Evolutionary conservation across 495 filamentous ascomycete species (phyloP).

Genomic region (Hypoxylon lienhwacheense): DNA sequence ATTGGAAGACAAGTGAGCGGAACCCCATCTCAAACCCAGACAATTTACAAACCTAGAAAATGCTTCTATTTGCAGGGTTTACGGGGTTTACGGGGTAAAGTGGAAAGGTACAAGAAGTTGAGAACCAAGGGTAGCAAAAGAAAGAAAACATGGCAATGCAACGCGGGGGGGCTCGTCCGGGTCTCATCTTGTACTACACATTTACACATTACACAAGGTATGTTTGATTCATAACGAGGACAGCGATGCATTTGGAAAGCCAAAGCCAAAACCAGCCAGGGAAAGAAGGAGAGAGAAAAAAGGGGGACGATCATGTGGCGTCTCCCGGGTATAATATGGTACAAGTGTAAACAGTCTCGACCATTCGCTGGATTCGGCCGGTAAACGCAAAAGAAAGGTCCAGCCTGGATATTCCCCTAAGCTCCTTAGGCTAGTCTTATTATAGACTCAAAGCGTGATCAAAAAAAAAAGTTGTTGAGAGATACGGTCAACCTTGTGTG

Average conservation of each 20-base stretch:
- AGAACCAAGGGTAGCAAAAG: background rate
- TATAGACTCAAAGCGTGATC: constrained; percentile 17
- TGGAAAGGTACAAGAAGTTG: no score
- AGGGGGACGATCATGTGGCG: constrained; percentile 31
- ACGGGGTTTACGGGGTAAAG: no score
- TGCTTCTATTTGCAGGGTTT: constrained; percentile 13
- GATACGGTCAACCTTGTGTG: constrained; percentile 25
- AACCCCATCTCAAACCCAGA: constrained; percentile 18
- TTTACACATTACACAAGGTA: background rate
- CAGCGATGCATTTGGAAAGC: constrained; percentile 31
- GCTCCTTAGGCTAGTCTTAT: constrained; percentile 10
- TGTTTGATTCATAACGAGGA: constrained; percentile 14
- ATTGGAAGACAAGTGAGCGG: constrained; percentile 14
- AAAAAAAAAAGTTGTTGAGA: constrained; percentile 14
- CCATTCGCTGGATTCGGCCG: constrained; percentile 11
- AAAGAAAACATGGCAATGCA: constrained; percentile 17
- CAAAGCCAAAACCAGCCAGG: constrained; percentile 22
- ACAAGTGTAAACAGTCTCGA: constrained; percentile 19
- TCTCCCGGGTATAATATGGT: constrained; percentile 19
- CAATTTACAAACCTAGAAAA: constrained; percentile 4
- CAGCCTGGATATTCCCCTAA: constrained; percentile 12
- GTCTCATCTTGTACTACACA: constrained; percentile 16
- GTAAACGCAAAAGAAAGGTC: constrained; percentile 7
- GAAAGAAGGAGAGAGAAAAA: background rate
- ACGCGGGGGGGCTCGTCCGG: constrained; percentile 15